phyloP scores from a whole-genome alignment of 2,329 filamentous ascomycete species.

The Scedosporium apiospermum region DNA sequence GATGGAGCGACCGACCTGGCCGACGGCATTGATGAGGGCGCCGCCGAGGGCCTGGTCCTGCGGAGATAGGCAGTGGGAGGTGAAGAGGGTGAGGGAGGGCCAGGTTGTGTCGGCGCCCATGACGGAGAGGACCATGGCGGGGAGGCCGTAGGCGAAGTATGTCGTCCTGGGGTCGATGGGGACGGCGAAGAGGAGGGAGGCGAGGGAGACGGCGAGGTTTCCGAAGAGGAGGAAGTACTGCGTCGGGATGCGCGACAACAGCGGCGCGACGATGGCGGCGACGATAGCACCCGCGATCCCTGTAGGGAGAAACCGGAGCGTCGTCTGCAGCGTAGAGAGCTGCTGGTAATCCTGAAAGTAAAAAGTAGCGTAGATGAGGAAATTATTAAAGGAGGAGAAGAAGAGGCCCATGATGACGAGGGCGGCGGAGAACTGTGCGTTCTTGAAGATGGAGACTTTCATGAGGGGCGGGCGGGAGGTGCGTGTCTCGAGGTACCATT shows the following conservation, averaged over 20 bases:
- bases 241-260: conserved; percentile 49
- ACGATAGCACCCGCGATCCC: conserved; percentile 51
- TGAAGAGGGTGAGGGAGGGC: conserved; percentile 57
- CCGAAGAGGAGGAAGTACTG: conserved; percentile 49
- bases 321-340: conserved; percentile 53
- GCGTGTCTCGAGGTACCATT: conserved; percentile 47
- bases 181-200: conserved; percentile 52
- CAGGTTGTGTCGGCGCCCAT: conserved; percentile 59
- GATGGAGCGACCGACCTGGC: conserved; percentile 56
- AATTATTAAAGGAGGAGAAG: conserved; percentile 60
- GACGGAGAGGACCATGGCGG: conserved; percentile 56
- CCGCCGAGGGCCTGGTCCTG: conserved; percentile 60
- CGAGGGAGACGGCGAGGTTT: conserved; percentile 42
- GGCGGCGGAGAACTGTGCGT: conserved; percentile 48
- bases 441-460: conserved; percentile 55
- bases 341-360: conserved; percentile 61
- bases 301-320: conserved; percentile 58
- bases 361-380: conserved; percentile 57
- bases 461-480: conserved; percentile 27
- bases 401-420: conserved; percentile 58
- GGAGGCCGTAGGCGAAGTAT: conserved; percentile 60
- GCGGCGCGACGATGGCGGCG: conserved; percentile 42
- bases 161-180: conserved; percentile 50
- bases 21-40: conserved; percentile 57
- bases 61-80: conserved; percentile 49